Base-by-base conservation (phyloP, 1,139 yeast genomes). In the Protomyces arabidopsidicola region DNA sequence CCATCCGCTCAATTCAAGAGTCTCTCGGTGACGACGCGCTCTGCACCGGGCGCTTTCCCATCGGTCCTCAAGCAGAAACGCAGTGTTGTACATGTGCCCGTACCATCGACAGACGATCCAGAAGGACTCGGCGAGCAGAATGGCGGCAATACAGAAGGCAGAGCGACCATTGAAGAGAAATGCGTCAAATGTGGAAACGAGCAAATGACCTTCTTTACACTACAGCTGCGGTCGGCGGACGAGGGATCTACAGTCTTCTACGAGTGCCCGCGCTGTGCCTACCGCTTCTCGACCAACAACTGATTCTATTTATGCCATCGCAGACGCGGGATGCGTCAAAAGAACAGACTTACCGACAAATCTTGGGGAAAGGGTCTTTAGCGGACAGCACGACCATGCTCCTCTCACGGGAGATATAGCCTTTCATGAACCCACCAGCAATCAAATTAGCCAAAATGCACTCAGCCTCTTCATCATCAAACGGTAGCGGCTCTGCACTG, bases 111-210 rank as follows among this genome's bases (percentile, higher is more conserved):
- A 70, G 98, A 91, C 70, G 95, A 87, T 66, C 48, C 48, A 5
- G 48, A 42, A 10, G 48, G 22, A n/a, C 16, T 20, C 10, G 48
- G 97, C 90, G 67, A 98, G 22, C 22, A 12, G 5, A 24, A 34
- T 36, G 16, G 39, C 24, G 24, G 20, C 8, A 42, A 42, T 18
- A 53, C 42, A 24, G 63, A 60, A 35, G 63, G 58, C 2, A 45
- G 58, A 6, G 61, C 52, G 6, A 53, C 71, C 72, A 93, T 93
- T 74, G 88, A 90, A 75, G 99, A 93, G 75, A 90, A 88, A 73
- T 93, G 99, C 80, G 98, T 98, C 24, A 86, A 90, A 76, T 93
- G 98, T 83, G 97, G 96, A 60, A 84, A 91, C 75, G 97, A 93
- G 72, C 97, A 93, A 76, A 95, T 95, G 98, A 93, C 87, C 74